phyloP scores from a whole-genome alignment of 2,329 filamentous ascomycete species.

The Ceratocystis papillata region DNA sequence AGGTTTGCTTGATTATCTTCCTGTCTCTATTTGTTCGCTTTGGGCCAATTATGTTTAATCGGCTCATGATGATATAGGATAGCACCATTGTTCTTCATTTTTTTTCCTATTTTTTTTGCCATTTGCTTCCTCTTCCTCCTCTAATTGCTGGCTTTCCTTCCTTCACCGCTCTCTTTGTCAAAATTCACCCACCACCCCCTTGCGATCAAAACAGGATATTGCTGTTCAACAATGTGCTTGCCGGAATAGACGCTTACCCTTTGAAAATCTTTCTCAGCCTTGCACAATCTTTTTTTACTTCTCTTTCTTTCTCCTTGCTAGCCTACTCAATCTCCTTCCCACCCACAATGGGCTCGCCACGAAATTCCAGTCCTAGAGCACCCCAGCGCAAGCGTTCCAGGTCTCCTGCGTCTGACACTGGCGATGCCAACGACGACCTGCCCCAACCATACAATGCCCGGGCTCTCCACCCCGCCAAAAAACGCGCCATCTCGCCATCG shows the following conservation, averaged over 20 bases:
- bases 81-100: background rate
- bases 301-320: background rate
- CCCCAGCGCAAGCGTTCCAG: constrained; percentile 33
- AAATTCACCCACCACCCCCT: background rate
- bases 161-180: background rate
- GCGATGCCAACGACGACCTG: constrained; percentile 33
- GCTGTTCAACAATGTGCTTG: constrained; percentile 3
- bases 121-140: background rate
- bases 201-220: constrained; percentile 11
- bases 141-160: background rate
- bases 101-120: background rate
- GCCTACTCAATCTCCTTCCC: too few relatives aligned
- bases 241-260: background rate
- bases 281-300: background rate
- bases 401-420: constrained; percentile 28
- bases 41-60: background rate
- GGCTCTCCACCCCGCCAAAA: constrained; percentile 47
- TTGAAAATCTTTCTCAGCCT: constrained; percentile 3
- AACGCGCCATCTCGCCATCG: constrained; percentile 46
- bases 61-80: background rate
- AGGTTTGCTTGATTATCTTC: background rate
- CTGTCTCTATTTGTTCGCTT: background rate
- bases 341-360: constrained; percentile 13
- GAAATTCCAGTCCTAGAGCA: background rate
- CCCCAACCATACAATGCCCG: constrained; percentile 52